Percentiles rank a stretch among this genome's conserved stretches.
These are phyloP conservation scores for Tylopilus vinaceipallidus DNA, from an alignment of 768 basidiomycete species.

Conservation along the genomic window DNA sequence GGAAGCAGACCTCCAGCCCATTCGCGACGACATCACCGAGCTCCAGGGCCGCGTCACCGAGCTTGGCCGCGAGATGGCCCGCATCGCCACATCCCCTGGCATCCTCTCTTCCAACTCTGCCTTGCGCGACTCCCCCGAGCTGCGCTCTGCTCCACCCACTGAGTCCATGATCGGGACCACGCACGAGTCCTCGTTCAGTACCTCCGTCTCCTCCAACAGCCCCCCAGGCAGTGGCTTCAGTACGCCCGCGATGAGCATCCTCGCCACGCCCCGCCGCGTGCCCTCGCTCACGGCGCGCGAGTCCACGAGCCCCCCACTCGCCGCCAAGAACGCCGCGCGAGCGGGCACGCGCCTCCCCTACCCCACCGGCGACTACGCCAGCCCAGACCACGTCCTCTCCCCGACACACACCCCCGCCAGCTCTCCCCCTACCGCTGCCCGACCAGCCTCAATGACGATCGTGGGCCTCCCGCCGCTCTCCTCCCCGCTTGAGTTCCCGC, in stretches of 20 bases:
- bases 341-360: slow-evolving; percentile 62
- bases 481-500: slow-evolving; percentile 22
- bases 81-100: slow-evolving; percentile 53
- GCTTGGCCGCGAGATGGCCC: slow-evolving; percentile 79
- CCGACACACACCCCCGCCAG: slow-evolving; percentile 39
- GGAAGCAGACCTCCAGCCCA: slow-evolving; percentile 44
- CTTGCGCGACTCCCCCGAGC: slow-evolving; percentile 41
- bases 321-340: slow-evolving; percentile 29
- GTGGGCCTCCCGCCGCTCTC: slow-evolving; percentile 41
- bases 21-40: slow-evolving; percentile 70
- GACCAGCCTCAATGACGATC: slow-evolving; percentile 44
- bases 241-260: slow-evolving; percentile 11
- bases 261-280: slow-evolving; percentile 31
- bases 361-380: slow-evolving; percentile 80
- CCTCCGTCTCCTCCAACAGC: slow-evolving; percentile 13
- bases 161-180: slow-evolving; percentile 43
- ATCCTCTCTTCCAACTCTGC: slow-evolving; percentile 46
- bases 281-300: slow-evolving; percentile 50
- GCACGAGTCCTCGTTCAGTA: slow-evolving; percentile 26
- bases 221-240: slow-evolving; percentile 12
- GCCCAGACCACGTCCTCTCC: slow-evolving; percentile 49
- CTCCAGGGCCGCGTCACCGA: slow-evolving; percentile 73
- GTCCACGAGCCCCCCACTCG: slow-evolving; percentile 62
- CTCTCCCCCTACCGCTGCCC: slow-evolving; percentile 42
- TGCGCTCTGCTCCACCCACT: slow-evolving; percentile 45